phyloP scores from a whole-genome alignment of 2,329 filamentous ascomycete genomes.

The Colletotrichum truncatum region DNA sequence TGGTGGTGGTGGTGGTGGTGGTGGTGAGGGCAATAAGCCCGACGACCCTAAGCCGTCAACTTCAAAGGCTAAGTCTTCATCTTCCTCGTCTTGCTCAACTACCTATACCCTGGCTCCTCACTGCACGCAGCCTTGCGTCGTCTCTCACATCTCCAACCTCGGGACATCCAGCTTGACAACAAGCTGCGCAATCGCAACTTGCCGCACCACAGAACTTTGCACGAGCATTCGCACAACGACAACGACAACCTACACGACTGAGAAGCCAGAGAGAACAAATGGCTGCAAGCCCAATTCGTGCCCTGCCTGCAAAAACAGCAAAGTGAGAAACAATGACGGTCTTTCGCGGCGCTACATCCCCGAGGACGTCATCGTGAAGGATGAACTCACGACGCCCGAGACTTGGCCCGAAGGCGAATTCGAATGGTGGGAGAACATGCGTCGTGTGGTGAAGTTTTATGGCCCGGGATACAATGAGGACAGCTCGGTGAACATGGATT shows the following conservation, averaged over 20 bases:
- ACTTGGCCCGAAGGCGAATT: constrained; percentile 13
- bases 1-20: not conserved
- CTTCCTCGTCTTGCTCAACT: constrained; percentile 15
- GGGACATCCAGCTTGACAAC: constrained; percentile 17
- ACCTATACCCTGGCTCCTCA: constrained; percentile 26
- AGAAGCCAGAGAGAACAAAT: not conserved
- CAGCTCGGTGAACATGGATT: constrained; percentile 2
- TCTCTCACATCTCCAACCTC: constrained; percentile 1
- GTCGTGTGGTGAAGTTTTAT: constrained; percentile 18
- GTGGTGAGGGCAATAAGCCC: not conserved
- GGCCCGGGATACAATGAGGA: constrained; percentile 9
- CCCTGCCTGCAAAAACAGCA: not conserved
- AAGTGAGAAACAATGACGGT: not conserved
- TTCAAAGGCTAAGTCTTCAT: not conserved
- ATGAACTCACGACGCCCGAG: not conserved
- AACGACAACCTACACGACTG: constrained; percentile 13
- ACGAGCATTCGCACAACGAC: constrained; percentile 20
- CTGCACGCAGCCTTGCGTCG: constrained; percentile 28
- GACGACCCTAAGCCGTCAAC: constrained; percentile 9
- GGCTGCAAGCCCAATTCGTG: constrained; percentile 19
- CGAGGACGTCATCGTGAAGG: constrained; percentile 20
- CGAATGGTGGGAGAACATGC: constrained; percentile 31
- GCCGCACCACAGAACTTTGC: constrained; percentile 22
- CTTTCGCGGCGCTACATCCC: not conserved
- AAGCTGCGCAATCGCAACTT: constrained; percentile 22